Conservation (phyloP, 208 protist genomes). For the Wallacemonas collosoma region DNA sequence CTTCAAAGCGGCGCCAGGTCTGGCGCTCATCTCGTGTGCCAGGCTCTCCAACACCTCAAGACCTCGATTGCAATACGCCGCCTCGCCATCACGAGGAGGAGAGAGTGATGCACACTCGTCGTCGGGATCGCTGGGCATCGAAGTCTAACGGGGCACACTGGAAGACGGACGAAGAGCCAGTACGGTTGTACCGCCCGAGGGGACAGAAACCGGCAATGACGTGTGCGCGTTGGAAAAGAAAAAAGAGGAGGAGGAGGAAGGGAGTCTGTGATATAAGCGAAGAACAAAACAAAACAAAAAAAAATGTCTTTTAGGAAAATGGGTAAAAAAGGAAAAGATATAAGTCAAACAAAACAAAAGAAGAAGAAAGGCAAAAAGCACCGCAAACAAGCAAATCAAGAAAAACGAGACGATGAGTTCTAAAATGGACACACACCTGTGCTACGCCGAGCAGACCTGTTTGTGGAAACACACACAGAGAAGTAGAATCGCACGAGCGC, state of each 20-base stretch:
- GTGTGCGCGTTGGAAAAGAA: constrained; percentile 9
- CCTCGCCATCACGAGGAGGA: background rate
- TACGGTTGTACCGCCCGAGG: background rate
- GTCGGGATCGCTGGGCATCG: background rate
- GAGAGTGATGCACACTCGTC: background rate
- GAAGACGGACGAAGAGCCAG: background rate
- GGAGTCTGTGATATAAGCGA: background rate
- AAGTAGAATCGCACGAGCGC: too few relatives aligned
- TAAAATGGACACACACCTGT: constrained; percentile 4
- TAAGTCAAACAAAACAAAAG: constrained; percentile 9
- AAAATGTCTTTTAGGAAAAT: constrained; percentile 7
- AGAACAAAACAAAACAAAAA: constrained; percentile 19
- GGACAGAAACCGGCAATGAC: background rate
- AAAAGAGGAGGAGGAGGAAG: background rate
- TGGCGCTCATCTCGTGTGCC: background rate
- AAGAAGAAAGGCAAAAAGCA: background rate
- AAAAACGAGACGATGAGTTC: constrained; percentile 20
- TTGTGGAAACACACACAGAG: too few relatives aligned
- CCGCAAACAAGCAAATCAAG: constrained; percentile 1
- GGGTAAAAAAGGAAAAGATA: background rate
- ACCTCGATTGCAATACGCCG: constrained; percentile 7
- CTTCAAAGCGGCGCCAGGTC: background rate
- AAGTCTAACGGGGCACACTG: background rate
- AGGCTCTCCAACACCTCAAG: constrained; percentile 1
- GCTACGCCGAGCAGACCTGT: background rate